Conservation (phyloP, 768 basidiomycete species). For the Kwoniella bestiolae region DNA sequence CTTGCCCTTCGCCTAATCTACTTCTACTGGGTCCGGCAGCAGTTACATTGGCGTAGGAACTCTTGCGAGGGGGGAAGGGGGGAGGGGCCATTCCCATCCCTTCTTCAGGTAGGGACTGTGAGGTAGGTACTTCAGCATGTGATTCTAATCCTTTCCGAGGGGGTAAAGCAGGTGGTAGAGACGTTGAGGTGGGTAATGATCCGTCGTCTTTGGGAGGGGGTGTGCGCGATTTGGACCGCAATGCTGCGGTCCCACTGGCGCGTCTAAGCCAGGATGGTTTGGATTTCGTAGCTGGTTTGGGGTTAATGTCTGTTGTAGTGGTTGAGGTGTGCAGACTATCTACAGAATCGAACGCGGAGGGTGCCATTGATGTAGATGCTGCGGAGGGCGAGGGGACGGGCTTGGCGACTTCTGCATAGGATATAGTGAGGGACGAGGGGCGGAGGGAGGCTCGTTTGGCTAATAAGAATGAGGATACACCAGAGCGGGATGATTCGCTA, state of each 20-base stretch:
- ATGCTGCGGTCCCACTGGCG: constrained; percentile 34
- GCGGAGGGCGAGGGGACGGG: constrained; percentile 20
- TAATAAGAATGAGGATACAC: constrained; percentile 30
- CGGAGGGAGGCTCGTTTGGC: constrained; percentile 48
- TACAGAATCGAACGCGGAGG: constrained; percentile 14
- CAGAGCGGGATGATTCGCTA: constrained; percentile 22
- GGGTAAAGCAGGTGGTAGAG: constrained; percentile 41
- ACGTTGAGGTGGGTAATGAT: constrained; percentile 28
- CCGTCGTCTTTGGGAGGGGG: constrained; percentile 35
- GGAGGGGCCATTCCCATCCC: constrained; percentile 16
- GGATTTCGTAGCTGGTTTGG: constrained; percentile 35
- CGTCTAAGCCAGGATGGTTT: constrained; percentile 50
- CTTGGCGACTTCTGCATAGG: constrained; percentile 47
- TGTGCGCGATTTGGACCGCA: constrained; percentile 40
- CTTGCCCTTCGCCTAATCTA: constrained; percentile 39
- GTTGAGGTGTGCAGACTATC: constrained; percentile 7
- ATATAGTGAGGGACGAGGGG: constrained; percentile 41
- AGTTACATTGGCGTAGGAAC: constrained; percentile 30
- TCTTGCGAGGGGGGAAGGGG: constrained; percentile 29
- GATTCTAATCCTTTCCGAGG: constrained; percentile 31
- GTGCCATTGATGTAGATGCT: constrained; percentile 20
- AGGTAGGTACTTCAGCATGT: constrained; percentile 3
- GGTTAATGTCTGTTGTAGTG: constrained; percentile 12
- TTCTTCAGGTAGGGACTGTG: constrained; percentile 18
- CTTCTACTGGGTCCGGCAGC: constrained; percentile 35